phyloP scores from a whole-genome alignment of 164 flowering plant genomes.

The Chimonanthus salicifolius region DNA sequence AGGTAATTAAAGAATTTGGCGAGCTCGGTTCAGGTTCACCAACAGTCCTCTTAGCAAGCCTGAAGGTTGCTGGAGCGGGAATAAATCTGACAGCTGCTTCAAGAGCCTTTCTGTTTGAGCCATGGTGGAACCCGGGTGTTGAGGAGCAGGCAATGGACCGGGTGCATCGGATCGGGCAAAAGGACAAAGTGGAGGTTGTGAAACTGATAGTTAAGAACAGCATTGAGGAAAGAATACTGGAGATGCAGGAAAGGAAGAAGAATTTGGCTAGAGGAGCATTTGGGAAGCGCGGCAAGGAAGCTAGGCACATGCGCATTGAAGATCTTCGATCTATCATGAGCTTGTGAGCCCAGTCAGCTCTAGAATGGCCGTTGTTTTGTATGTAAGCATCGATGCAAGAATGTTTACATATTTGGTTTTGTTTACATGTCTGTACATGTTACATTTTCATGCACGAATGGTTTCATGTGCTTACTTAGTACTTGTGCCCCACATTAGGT shows the following conservation, averaged over 20 bases:
- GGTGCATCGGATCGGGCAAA: conserved; percentile 88
- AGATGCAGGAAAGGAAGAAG: conserved; percentile 75
- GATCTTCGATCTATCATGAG: conserved; percentile 62
- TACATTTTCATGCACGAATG: background rate
- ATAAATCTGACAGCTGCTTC: conserved; percentile 84
- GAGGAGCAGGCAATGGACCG: conserved; percentile 98
- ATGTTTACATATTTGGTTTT: background rate
- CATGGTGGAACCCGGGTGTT: conserved; percentile 98
- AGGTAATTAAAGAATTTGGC: conserved; percentile 57
- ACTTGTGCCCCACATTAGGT: too few relatives aligned
- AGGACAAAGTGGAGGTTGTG: conserved; percentile 65
- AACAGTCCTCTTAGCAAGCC: conserved; percentile 72
- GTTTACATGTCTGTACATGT: background rate
- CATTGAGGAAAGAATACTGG: conserved; percentile 79
- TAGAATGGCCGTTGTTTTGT: background rate
- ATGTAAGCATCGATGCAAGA: background rate
- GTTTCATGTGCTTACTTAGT: background rate
- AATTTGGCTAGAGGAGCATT: conserved; percentile 63
- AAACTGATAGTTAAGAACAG: conserved; percentile 64
- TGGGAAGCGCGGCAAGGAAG: conserved; percentile 32
- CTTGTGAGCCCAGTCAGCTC: conserved; percentile 25
- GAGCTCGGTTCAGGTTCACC: conserved; percentile 30
- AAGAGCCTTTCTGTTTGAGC: conserved; percentile 76
- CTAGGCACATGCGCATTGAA: conserved; percentile 38
- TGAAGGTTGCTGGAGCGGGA: conserved; percentile 75